Evolutionary conservation across 176 grass and related monocot genomes (phyloP).

Genomic region (Carex pumila): DNA sequence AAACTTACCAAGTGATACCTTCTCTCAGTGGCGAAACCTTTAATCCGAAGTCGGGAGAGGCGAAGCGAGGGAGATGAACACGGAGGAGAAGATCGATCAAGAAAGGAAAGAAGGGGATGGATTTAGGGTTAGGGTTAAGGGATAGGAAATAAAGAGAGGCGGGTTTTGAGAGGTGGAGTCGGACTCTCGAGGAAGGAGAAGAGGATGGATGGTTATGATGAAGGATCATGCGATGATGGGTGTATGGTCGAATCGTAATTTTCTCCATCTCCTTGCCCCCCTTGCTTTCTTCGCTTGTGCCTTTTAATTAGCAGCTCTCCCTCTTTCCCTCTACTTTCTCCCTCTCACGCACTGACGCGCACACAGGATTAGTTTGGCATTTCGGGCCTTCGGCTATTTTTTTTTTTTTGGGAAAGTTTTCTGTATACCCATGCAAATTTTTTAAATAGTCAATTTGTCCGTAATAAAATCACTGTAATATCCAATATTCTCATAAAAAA

Average conservation of each 20-base stretch:
- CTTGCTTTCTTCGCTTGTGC: not conserved
- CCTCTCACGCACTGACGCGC: not conserved
- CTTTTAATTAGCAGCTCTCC: not conserved
- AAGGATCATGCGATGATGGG: conserved; percentile 1
- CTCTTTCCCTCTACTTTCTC: not conserved
- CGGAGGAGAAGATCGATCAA: not conserved
- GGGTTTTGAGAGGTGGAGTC: conserved; percentile 39
- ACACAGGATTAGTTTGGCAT: not conserved
- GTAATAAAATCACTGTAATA: too few species aligned
- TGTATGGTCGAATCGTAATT: conserved; percentile 39
- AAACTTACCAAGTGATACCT: not conserved
- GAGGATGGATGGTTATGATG: not conserved
- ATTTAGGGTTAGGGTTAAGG: conserved; percentile 50
- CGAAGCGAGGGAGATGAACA: conserved; percentile 4
- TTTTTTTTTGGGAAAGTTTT: too few species aligned
- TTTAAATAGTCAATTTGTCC: too few species aligned
- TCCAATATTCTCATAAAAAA: too few species aligned
- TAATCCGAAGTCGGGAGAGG: not conserved
- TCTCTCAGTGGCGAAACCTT: not conserved
- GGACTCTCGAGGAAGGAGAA: conserved; percentile 14
- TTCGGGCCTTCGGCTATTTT: too few species aligned
- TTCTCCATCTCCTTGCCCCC: conserved; percentile 29
- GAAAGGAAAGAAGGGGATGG: not conserved
- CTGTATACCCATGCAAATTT: too few species aligned
- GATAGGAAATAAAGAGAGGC: not conserved